These are phyloP conservation scores for Cryphonectria carpinicola DNA, from an alignment of 2,329 filamentous ascomycete genomes.

Conservation along the genomic window DNA sequence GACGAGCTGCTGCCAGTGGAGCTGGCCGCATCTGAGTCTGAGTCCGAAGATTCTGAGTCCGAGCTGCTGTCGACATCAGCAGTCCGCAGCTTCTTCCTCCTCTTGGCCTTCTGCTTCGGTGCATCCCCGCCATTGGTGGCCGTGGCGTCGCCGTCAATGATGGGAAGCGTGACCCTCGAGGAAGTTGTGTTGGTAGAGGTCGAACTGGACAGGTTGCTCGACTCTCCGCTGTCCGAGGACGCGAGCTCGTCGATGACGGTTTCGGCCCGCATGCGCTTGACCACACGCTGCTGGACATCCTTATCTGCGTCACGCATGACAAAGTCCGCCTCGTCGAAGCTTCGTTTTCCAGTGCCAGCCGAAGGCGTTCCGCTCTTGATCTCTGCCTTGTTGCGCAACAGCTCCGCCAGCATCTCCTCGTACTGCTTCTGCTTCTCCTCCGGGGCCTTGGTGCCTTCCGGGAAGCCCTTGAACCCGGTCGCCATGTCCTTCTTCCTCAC, in stretches of 20 bases:
- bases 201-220: constrained; percentile 35
- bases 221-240: constrained; percentile 50
- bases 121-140: constrained; percentile 44
- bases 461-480: constrained; percentile 51
- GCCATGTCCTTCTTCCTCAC: constrained; percentile 62
- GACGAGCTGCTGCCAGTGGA: constrained; percentile 41
- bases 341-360: constrained; percentile 41
- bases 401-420: constrained; percentile 57
- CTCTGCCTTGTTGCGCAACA: constrained; percentile 44
- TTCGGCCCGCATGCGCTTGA: constrained; percentile 68
- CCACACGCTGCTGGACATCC: constrained; percentile 57
- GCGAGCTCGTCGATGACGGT: constrained; percentile 57
- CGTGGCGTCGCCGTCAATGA: constrained; percentile 27
- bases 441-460: constrained; percentile 51
- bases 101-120: constrained; percentile 49
- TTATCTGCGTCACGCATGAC: constrained; percentile 54
- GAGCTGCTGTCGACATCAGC: constrained; percentile 47
- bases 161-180: constrained; percentile 31
- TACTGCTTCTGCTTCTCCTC: constrained; percentile 60
- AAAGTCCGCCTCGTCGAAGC: constrained; percentile 57
- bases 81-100: constrained; percentile 56
- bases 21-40: constrained; percentile 39
- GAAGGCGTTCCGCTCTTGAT: constrained; percentile 42
- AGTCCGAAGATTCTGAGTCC: constrained; percentile 42
- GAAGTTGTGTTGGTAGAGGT: constrained; percentile 36